Percentiles rank a stretch among this genome's conserved stretches.
phyloP scores from a whole-genome alignment of 2,329 filamentous ascomycete species.

The Penicillium sp. region DNA sequence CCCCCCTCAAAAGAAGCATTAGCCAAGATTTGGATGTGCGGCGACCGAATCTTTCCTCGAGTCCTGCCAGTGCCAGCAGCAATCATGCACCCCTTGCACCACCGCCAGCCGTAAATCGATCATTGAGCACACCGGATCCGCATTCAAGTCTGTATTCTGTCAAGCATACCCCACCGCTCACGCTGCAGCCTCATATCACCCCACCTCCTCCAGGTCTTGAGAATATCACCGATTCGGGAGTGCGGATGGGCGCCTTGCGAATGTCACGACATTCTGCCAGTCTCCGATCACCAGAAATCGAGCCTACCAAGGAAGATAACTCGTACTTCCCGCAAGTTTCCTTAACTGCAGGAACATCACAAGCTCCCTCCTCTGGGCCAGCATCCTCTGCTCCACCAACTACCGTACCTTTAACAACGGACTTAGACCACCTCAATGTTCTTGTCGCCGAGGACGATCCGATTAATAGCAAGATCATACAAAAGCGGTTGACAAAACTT shows the following conservation, averaged over 20 bases:
- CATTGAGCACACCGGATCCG: slow-evolving; percentile 4
- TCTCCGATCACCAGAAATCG: neutral
- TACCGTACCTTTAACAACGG: neutral
- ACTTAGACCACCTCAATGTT: slow-evolving; percentile 41
- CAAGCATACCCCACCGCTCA: slow-evolving; percentile 12
- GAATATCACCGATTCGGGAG: slow-evolving; percentile 33
- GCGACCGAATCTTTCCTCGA: slow-evolving; percentile 1
- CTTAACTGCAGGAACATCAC: neutral
- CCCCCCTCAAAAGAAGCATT: slow-evolving; percentile 8
- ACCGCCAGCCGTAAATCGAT: slow-evolving; percentile 3
- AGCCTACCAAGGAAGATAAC: slow-evolving; percentile 1
- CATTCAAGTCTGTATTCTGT: slow-evolving; percentile 13
- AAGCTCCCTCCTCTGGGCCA: neutral
- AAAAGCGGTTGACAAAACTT: slow-evolving; percentile 73
- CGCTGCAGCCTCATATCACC: slow-evolving; percentile 18
- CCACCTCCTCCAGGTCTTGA: slow-evolving; percentile 25
- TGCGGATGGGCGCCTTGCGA: slow-evolving; percentile 30
- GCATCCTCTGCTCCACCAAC: slow-evolving; percentile 4
- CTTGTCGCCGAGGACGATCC: slow-evolving; percentile 87
- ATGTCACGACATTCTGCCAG: slow-evolving; percentile 23
- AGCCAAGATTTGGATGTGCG: slow-evolving; percentile 13
- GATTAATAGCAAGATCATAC: slow-evolving; percentile 79
- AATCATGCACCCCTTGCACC: neutral
- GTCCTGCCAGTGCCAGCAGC: slow-evolving; percentile 7
- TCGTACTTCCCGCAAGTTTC: slow-evolving; percentile 18